Conservation (phyloP, 352 stramenopile species). For the Phytophthora ramorum region DNA sequence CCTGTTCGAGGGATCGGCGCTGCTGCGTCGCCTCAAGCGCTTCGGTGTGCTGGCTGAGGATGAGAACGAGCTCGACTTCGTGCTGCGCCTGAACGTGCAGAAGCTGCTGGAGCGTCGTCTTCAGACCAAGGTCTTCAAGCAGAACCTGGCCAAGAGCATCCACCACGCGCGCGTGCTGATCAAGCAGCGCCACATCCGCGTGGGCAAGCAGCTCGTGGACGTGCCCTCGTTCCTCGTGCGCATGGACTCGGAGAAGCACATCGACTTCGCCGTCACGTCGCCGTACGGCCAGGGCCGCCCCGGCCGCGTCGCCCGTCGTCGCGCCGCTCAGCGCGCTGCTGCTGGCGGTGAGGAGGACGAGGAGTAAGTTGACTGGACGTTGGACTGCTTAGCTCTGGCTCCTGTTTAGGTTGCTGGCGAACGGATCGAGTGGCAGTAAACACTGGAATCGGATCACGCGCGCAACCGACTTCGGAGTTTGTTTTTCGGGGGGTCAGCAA, state of each 20-base stretch:
- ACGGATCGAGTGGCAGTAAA: neutral
- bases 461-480: slow-evolving; percentile 25
- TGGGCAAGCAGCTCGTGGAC: slow-evolving; percentile 99
- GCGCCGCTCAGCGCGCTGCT: slow-evolving; percentile 93
- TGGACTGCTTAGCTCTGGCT: slow-evolving; percentile 9
- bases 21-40: slow-evolving; percentile 97
- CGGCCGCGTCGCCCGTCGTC: slow-evolving; percentile 96
- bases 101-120: slow-evolving; percentile 99
- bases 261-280: slow-evolving; percentile 98
- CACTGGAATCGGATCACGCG: neutral
- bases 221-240: slow-evolving; percentile 99
- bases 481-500: slow-evolving; percentile 40
- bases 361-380: slow-evolving; percentile 59
- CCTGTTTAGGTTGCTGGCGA: slow-evolving; percentile 19
- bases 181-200: slow-evolving; percentile 99
- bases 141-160: slow-evolving; percentile 99
- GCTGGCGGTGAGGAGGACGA: slow-evolving; percentile 90
- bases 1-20: slow-evolving; percentile 98
- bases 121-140: slow-evolving; percentile 99
- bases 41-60: slow-evolving; percentile 98
- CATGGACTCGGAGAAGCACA: slow-evolving; percentile 99
- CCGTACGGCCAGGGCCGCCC: slow-evolving; percentile 97
- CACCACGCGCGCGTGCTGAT: slow-evolving; percentile 99
- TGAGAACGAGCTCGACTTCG: slow-evolving; percentile 98
- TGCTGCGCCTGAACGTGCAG: slow-evolving; percentile 98